Base-by-base conservation (phyloP, 805 yeast species). In the Peterozyma xylosa region DNA sequence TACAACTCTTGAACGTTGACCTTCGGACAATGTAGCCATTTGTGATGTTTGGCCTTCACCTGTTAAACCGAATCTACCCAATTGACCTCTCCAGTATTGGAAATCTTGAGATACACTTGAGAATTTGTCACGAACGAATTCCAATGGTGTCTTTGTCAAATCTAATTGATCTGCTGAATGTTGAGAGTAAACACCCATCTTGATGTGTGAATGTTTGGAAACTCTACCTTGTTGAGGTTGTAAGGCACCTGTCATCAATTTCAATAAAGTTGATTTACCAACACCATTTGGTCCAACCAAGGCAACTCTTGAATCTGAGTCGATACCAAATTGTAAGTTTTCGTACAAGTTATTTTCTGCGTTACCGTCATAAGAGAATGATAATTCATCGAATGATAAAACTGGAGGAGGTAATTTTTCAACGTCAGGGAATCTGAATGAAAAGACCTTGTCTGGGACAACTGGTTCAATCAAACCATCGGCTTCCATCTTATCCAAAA, bases 361-460 rank as follows among this genome's bases (percentile, higher is more conserved):
- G 30, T 78, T 78, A 56, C 85, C 91, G 55, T 86, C 86, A 70
- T 93, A 93, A 16, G 97, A 74, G 68, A 93, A 93, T 17, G 95
- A 80, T 61, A 93, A 95, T 58, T 84, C 90, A 66, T 91, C 98
- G 63, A 93, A 93, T 7, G 98, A 88, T 66, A 93, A 74, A 42
- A 93, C 99, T 64, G 99, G 99, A 51, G 99, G 99, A 51, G 99
- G 99, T 57, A 93, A 78, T 75, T 93, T 89, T 66, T 91, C 98
- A 50, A 90, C 96, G 35, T 82, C 89, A 42, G 97, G 88, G 78
- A 93, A 93, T 59, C 85, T 77, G 80, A 93, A 93, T 2, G 93
- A 79, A 67, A 93, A 93, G 27, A 90, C 96, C 71, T 80, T 88
- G 67, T 93, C 99, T 42, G 86, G 84, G 46, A 78, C 89, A 56